Base-by-base conservation (phyloP, 2,329 filamentous ascomycete species). In the Macroventuria anomochaeta region DNA sequence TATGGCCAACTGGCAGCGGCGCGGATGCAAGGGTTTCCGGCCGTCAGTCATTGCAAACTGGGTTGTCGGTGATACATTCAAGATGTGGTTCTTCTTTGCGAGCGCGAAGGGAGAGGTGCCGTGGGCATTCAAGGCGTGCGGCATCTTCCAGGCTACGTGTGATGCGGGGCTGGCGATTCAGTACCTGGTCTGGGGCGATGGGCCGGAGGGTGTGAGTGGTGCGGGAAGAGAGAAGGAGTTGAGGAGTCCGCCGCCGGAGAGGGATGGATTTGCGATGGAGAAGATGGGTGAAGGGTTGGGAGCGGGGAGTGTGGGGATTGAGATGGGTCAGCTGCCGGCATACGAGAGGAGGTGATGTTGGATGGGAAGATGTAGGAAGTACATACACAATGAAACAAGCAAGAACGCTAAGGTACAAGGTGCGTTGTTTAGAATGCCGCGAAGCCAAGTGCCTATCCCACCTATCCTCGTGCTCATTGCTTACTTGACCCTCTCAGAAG, bases 41-140 rank as follows among this genome's bases (percentile, higher is more conserved):
- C 69, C 91, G 10, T 91, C 87, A 6, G 87, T 96, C 4, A 78
- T 95, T 53, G 83, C 81, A 23, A 91, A 87, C 72, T 96, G 90
- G 90, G 78, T 96, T 46, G 77, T 88, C 2, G 90, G 90, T 57
- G 90, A 96, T 74, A 80, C 84, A 7, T 91, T 95, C 87, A 96
- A 96, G 81, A 89, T 93, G 82, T 77, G 75, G 51, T 82, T 80
- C 60, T 89, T 91, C 67, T 95, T 93, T 78, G 88, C 93, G 57
- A 89, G 87, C 2, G 84, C 88, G 1, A 84, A 81, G 1, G 84
- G 84, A 3, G 75, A 68, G 32, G 90, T 95, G 26, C 90, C 90
- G 0, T 83, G 83, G 82, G 85, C 88, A 1, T 96, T 95, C 76
- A 93, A 93, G 78, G 76, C 91, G 17, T 93, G 90, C 69, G 91